A percentile compares a stretch with the other conserved stretches of the same genome.
Evolutionary conservation across 2,329 filamentous ascomycete genomes (phyloP).

Genomic region (Leptodontidium sp.): DNA sequence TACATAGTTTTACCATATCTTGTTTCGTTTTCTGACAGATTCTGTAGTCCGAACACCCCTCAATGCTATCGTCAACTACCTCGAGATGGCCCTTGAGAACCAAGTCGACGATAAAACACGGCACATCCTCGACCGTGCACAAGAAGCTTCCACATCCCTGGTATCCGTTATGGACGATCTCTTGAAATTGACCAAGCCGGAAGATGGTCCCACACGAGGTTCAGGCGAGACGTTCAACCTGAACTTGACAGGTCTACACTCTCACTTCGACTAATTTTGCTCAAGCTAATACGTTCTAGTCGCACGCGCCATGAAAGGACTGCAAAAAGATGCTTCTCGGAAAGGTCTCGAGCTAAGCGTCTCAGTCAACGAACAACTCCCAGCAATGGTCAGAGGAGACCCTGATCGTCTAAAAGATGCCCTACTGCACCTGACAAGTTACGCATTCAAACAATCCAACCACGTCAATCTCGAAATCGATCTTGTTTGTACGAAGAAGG

Average conservation of each 20-base stretch:
- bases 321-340: constrained; percentile 36
- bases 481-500: constrained; percentile 25
- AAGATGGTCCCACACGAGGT: constrained; percentile 27
- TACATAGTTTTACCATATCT: neutral
- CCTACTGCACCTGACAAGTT: constrained; percentile 37
- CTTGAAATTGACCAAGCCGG: constrained; percentile 36
- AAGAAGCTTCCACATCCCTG: constrained; percentile 37
- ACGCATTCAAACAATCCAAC: constrained; percentile 38
- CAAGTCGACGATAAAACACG: constrained; percentile 35
- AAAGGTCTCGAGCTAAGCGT: constrained; percentile 37
- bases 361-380: constrained; percentile 36
- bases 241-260: constrained; percentile 18
- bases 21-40: neutral
- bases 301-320: constrained; percentile 30
- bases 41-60: constrained; percentile 35
- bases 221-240: constrained; percentile 37
- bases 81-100: constrained; percentile 39
- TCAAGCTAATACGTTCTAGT: constrained; percentile 18
- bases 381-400: constrained; percentile 36
- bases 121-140: constrained; percentile 34
- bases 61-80: constrained; percentile 39
- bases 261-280: neutral
- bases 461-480: constrained; percentile 40
- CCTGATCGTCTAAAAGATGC: constrained; percentile 36
- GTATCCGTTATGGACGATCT: constrained; percentile 38